Evolutionary conservation across 73 alveolate species (phyloP), one percentile per base, ranked within the genome.

Genomic region (Paramecium caudatum): DNA sequence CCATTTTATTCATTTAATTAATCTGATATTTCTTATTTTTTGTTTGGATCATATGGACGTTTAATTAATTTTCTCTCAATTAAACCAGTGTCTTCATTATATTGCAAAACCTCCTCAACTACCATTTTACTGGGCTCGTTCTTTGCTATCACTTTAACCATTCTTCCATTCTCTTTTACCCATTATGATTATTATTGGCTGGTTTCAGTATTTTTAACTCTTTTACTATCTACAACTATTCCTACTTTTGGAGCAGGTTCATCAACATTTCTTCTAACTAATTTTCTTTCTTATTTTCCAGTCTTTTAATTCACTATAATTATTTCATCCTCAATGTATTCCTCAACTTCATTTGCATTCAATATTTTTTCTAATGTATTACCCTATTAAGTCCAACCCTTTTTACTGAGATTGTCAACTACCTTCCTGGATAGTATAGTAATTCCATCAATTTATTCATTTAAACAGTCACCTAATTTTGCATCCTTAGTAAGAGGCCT

Each of bases 61-160:
- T 55, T 55, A 27, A 55, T 27, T 23, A 55, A 23, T 55, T 55
- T 55, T 27, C 80, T 55, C 12, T 55, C 80, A 15, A 55, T 55
- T 55, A 55, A 55, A 6, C 80, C 80, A 7, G 80, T 55, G 23
- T 55, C 80, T 27, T 55, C 80, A 55, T 55, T 55, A 55, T 55
- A 55, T 55, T 55, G n/a, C 8, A 55, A 55, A 1, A 55, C 46
- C 30, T 55, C 80, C n/a, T 55, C 80, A 10, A 55, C 30, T 27
- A 55, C 30, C 80, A 55, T 55, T 55, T 55, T 55, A 9, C 46
- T 55, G 2, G 80, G 80, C 30, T 55, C 80, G 30, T 55, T 55
- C 45, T 55, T 55, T 0, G 80, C 21, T 27, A 55, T 23, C 7
- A 55, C 45, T 55, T 4, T 55, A 23, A 55, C 46, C 9, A 55